A percentile compares a stretch with the other conserved stretches of the same genome.
Evolutionary conservation across 2,329 filamentous ascomycete species (phyloP).

Genomic region (Trichoderma citrinoviride): DNA sequence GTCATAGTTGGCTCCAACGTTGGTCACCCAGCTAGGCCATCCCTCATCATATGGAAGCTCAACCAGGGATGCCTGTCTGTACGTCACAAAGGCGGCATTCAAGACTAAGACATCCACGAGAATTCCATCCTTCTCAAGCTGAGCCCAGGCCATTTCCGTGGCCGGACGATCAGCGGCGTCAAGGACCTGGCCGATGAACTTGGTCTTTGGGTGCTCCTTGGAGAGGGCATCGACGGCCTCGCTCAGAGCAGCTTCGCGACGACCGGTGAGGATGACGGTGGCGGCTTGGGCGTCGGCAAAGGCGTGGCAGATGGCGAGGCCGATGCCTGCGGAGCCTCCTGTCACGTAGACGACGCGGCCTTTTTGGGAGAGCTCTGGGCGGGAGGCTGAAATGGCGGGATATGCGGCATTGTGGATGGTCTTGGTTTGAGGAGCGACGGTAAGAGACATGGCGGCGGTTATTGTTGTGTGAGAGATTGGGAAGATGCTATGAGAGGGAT

Average conservation of each 20-base stretch:
- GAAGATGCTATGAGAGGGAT: no score
- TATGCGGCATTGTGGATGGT: constrained; percentile 37
- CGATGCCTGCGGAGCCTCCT: constrained; percentile 62
- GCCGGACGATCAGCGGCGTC: constrained; percentile 28
- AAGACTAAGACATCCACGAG: constrained; percentile 29
- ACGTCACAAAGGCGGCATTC: constrained; percentile 22
- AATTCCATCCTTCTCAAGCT: constrained; percentile 27
- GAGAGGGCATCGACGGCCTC: neutral
- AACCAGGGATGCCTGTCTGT: neutral
- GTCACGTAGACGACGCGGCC: constrained; percentile 60
- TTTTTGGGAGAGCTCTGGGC: constrained; percentile 39
- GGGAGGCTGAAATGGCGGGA: constrained; percentile 35
- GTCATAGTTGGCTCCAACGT: constrained; percentile 22
- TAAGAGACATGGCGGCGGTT: neutral
- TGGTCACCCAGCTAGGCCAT: constrained; percentile 21
- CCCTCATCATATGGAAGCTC: constrained; percentile 19
- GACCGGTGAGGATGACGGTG: constrained; percentile 40
- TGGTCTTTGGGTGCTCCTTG: constrained; percentile 8
- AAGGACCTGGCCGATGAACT: constrained; percentile 10
- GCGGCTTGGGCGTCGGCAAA: constrained; percentile 44
- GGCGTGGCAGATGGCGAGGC: constrained; percentile 58
- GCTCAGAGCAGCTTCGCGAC: constrained; percentile 27
- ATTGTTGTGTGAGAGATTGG: neutral
- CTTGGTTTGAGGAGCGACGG: constrained; percentile 30
- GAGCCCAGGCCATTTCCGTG: constrained; percentile 33